Percentiles rank a stretch among this genome's conserved stretches.
Conservation (phyloP, 2,329 filamentous ascomycete genomes). For the Sclerotinia sclerotiorum region DNA sequence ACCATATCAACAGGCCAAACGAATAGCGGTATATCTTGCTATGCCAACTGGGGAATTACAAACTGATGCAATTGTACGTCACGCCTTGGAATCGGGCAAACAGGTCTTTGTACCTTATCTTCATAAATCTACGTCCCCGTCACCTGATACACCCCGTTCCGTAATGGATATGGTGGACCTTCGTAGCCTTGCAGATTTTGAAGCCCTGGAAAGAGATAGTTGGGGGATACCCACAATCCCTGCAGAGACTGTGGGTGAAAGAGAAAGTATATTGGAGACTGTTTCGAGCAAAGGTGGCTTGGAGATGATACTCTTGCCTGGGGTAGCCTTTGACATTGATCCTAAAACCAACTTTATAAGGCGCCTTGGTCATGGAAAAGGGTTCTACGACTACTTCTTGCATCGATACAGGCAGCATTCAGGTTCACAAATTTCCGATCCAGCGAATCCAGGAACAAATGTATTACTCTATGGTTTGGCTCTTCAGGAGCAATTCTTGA, state of each 20-base stretch:
- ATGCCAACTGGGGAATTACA: conserved; percentile 89
- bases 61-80: conserved; percentile 75
- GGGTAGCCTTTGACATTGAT: conserved; percentile 81
- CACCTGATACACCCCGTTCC: conserved; percentile 51
- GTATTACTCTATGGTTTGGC: conserved; percentile 71
- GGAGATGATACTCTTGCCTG: conserved; percentile 88
- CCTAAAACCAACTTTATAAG: conserved; percentile 56
- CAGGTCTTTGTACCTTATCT: conserved; percentile 90
- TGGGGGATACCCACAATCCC: conserved; percentile 95
- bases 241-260: conserved; percentile 59
- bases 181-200: conserved; percentile 71
- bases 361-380: conserved; percentile 88
- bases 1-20: conserved; percentile 72
- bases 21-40: conserved; percentile 84
- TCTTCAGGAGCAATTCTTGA: conserved; percentile 80
- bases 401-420: conserved; percentile 60
- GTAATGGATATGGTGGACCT: conserved; percentile 96
- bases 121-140: conserved; percentile 54
- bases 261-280: conserved; percentile 73
- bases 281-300: conserved; percentile 52
- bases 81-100: conserved; percentile 77
- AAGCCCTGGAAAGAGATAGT: conserved; percentile 70
- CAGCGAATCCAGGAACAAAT: conserved; percentile 58
- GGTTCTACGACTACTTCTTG: conserved; percentile 95
- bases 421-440: conserved; percentile 36